Base-by-base conservation (phyloP, 2,329 filamentous ascomycete species). In the Neofusicoccum laricinum region DNA sequence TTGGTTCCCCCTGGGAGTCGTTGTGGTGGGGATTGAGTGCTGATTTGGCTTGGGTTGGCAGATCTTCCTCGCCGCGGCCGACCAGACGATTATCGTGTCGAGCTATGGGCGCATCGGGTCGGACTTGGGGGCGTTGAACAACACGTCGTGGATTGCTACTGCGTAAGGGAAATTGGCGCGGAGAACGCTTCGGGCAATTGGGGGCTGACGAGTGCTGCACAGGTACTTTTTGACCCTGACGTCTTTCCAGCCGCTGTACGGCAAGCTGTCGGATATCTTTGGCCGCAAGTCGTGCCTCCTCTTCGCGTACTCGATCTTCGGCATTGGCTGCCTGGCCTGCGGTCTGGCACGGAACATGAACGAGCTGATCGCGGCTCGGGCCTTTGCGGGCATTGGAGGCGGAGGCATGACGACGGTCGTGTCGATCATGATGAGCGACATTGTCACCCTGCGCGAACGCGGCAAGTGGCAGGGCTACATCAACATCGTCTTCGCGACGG, bases 41-140 rank as follows among this genome's bases (percentile, higher is more conserved):
- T 46, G 19, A 40, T 65, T 14, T 14, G 45, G 71, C 15, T 11
- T 32, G 17, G 14, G 11, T 15, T 25, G 41, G 30, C 41, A 90
- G 88, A 79, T 93, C 45, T 91, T 91, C 72, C 81, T 94, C 7
- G 84, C 88, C 19, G 89, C 90, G 3, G 83, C 89, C 58, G 91
- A 94, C 72, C 90, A 93, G 74, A 91, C 91, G 0, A 86, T 93
- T 62, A 88, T 91, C 34, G 86, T 93, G 55, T 87, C 87, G n/a
- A 88, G 85, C n/a, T 93, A 93, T 74, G 89, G 89, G 57, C 86
- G 84, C 67, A 93, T 94, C 69, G 90, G 90, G 11, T 91, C 85
- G 64, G 91, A 93, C 67, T 79, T 94, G 32, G 82, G 90, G 59
- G 89, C 90, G 1, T 81, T 94, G 61, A 91, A 90, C 72, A 86